phyloP scores from a whole-genome alignment of 805 yeast species.

The Suhomyces sp. region DNA sequence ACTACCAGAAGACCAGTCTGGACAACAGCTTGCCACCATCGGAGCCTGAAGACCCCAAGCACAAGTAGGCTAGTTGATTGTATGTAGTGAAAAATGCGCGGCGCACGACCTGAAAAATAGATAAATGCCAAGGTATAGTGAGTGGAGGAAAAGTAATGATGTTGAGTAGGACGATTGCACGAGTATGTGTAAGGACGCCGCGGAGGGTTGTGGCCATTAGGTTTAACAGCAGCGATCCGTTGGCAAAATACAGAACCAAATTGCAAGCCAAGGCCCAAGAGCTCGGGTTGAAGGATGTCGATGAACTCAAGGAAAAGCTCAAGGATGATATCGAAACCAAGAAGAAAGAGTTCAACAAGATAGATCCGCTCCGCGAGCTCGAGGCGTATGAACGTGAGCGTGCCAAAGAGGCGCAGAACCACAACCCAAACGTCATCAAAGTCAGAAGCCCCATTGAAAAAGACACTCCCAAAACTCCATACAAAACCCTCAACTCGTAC shows the following conservation, averaged over 20 bases:
- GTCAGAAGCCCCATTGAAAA: constrained; percentile 35
- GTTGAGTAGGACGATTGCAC: background rate
- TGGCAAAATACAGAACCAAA: constrained; percentile 26
- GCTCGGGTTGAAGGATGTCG: constrained; percentile 41
- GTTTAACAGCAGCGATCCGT: constrained; percentile 5
- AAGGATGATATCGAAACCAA: constrained; percentile 58
- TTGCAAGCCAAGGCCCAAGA: constrained; percentile 34
- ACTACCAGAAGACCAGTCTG: constrained; percentile 18
- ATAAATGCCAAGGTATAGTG: background rate
- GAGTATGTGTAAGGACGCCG: background rate
- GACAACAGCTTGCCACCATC: constrained; percentile 1
- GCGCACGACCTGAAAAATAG: constrained; percentile 1
- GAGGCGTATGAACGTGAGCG: constrained; percentile 51
- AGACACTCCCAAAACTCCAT: constrained; percentile 46
- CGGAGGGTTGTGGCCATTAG: background rate
- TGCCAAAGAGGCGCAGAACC: constrained; percentile 23
- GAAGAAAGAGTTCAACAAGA: constrained; percentile 53
- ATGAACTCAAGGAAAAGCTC: constrained; percentile 59
- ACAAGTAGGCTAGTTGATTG: background rate
- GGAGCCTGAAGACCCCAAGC: background rate
- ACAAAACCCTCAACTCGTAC: constrained; percentile 68
- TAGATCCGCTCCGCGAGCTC: constrained; percentile 71
- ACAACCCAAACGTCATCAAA: constrained; percentile 26
- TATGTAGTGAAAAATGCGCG: background rate
- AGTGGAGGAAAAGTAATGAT: background rate